These are phyloP conservation scores for Annona squamosa DNA, from an alignment of 164 flowering plant species.

Conservation along the genomic window DNA sequence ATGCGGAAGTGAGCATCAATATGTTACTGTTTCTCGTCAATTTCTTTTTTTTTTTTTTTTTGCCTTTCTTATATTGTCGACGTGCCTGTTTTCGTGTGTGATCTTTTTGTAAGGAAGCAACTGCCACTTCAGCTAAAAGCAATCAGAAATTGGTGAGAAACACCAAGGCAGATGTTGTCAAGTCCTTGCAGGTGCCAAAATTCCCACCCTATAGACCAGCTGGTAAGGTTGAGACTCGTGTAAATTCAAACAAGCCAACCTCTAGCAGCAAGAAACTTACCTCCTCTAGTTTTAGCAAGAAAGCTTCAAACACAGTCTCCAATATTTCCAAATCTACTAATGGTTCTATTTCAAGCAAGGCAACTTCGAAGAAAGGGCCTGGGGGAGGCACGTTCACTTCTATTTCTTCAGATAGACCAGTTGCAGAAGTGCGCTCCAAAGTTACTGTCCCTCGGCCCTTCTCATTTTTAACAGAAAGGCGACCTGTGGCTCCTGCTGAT, in stretches of 20 bases:
- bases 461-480: not conserved
- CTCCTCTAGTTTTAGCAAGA: constrained; percentile 3
- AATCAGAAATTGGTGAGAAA: constrained; percentile 8
- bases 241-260: constrained; percentile 3
- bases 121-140: constrained; percentile 5
- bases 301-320: not conserved
- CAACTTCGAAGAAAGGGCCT: constrained; percentile 1
- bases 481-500: not conserved
- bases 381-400: not conserved
- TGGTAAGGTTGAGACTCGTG: constrained; percentile 7
- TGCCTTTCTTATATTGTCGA: not conserved
- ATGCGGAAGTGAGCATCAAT: not conserved
- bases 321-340: not conserved
- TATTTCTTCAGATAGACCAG: constrained; percentile 4
- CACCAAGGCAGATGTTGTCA: constrained; percentile 4
- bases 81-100: not conserved
- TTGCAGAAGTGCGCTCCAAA: not conserved
- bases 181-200: constrained; percentile 5
- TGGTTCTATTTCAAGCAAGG: constrained; percentile 4
- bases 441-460: not conserved
- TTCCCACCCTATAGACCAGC: not conserved
- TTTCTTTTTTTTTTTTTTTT: not conserved
- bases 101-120: constrained; percentile 6
- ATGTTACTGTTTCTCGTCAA: not conserved
- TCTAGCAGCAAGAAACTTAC: not conserved